Evolutionary conservation across 169 alveolate genomes (phyloP).

Genomic region (Sarcocystis neurona): DNA sequence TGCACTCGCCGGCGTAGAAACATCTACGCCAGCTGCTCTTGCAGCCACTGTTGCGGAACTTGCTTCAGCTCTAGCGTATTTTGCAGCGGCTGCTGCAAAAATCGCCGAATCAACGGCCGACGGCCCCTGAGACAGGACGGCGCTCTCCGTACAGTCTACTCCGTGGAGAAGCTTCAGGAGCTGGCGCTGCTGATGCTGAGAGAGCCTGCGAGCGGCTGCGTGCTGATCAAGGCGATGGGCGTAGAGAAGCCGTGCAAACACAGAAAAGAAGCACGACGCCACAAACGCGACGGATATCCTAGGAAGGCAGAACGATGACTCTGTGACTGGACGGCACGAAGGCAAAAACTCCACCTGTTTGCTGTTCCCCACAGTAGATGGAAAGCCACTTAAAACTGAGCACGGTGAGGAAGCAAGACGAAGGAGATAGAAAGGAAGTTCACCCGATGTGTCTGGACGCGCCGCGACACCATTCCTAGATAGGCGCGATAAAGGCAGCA

Average conservation of each 20-base stretch:
- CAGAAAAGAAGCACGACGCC: neutral
- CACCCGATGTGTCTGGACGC: neutral
- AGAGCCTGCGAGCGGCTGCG: neutral
- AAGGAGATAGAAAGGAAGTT: neutral
- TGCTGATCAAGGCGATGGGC: slow-evolving; percentile 36
- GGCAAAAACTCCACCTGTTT: neutral
- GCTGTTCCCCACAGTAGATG: neutral
- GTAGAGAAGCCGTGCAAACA: neutral
- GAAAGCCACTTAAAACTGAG: slow-evolving; percentile 5
- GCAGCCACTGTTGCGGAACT: too few species aligned
- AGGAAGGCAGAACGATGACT: neutral
- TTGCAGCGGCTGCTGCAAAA: too few species aligned
- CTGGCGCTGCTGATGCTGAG: slow-evolving; percentile 2
- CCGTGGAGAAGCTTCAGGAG: slow-evolving; percentile 17
- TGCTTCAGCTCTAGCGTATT: too few species aligned
- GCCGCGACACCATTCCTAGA: neutral
- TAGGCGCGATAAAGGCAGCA: neutral
- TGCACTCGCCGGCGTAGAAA: too few species aligned
- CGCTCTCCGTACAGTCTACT: too few species aligned
- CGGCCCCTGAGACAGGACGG: too few species aligned
- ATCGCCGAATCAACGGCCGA: too few species aligned
- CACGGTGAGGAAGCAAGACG: neutral
- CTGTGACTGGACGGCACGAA: neutral
- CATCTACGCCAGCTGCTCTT: too few species aligned
- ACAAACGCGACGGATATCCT: too few species aligned